phyloP scores from a whole-genome alignment of 2,329 filamentous ascomycete genomes.

The Paraconiothyrium brasiliense region DNA sequence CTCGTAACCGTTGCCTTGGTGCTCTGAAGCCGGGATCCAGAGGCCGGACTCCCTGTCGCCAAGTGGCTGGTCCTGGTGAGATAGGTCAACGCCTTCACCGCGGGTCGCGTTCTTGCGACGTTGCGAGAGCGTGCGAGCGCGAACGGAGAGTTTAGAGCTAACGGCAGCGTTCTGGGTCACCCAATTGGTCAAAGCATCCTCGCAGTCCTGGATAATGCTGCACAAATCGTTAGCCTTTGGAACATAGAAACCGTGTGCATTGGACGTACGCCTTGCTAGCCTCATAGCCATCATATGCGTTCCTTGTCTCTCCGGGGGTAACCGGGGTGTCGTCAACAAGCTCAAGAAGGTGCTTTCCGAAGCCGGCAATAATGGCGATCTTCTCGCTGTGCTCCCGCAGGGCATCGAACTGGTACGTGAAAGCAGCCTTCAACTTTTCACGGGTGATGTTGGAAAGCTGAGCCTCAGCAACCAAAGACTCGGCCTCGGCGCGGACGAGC shows the following conservation, averaged over 20 bases:
- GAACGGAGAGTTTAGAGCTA: slow-evolving; percentile 83
- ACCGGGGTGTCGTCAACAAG: slow-evolving; percentile 96
- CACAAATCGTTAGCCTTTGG: slow-evolving; percentile 28
- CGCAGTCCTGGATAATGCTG: slow-evolving; percentile 97
- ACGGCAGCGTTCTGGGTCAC: slow-evolving; percentile 90
- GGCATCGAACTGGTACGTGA: slow-evolving; percentile 97
- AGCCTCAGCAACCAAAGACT: slow-evolving; percentile 97
- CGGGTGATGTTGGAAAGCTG: slow-evolving; percentile 99
- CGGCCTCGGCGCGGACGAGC: slow-evolving; percentile 95
- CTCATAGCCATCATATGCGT: slow-evolving; percentile 97
- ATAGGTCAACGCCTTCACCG: slow-evolving; percentile 80
- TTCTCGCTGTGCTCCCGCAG: slow-evolving; percentile 98
- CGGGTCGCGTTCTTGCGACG: slow-evolving; percentile 73
- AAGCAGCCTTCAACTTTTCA: slow-evolving; percentile 98
- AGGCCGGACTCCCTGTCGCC: slow-evolving; percentile 72
- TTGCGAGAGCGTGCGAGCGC: slow-evolving; percentile 86
- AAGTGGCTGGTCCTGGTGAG: slow-evolving; percentile 81
- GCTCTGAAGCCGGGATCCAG: slow-evolving; percentile 81
- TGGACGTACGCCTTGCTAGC: slow-evolving; percentile 80
- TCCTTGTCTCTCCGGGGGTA: slow-evolving; percentile 93
- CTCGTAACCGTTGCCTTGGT: slow-evolving; percentile 69
- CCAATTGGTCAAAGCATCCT: slow-evolving; percentile 97
- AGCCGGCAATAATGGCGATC: slow-evolving; percentile 96
- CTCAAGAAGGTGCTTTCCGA: slow-evolving; percentile 97
- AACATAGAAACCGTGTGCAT: background rate